Base-by-base conservation (phyloP, 2,329 filamentous ascomycete species). In the Ilyonectria mors-panacis region DNA sequence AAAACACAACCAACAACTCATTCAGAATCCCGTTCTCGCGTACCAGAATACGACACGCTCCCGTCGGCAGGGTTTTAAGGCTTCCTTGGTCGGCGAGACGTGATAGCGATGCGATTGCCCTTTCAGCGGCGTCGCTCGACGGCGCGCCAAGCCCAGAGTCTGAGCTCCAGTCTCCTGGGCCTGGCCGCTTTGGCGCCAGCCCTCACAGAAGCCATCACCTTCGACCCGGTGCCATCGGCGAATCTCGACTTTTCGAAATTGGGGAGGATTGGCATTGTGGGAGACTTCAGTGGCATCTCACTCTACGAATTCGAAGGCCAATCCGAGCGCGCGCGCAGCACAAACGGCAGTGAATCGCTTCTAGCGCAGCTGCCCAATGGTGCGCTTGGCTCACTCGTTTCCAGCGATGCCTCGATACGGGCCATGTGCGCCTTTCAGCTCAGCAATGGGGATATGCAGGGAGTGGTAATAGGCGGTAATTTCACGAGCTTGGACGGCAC, bases 231-330 rank as follows among this genome's bases (percentile, higher is more conserved):
- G 44, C 89, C 93, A 3, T 84, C 89, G 15, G 85, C 93, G 63
- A 91, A 95, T 76, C 88, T 99, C 78, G 93, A 97, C 78, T 87
- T 97, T 66, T 88, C 87, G 30, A 84, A 90, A 64, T 85, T 99
- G 39, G 96, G 96, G 65, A 90, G 93, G 74, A 91, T 98, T 72
- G 94, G 93, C 61, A 87, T 99, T 66, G 92, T 91, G 1, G 96
- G 96, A 74, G 92, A 98, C 81, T 99, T 97, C 79, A 90, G 93
- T 76, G 94, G 94, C 61, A 93, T 98, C 75, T 98, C 96, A 13
- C 85, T 98, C 44, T 98, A 96, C 83, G 86, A 95, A 78, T 98
- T 91, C 76, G 86, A 92, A 76, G 93, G 92, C 69, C 95, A 99
- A 79, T 91, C 86, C 65, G 89, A 95, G 80, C 84, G 86, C 67